Conservation (phyloP, 2,329 filamentous ascomycete species). For the Alternaria rosae region DNA sequence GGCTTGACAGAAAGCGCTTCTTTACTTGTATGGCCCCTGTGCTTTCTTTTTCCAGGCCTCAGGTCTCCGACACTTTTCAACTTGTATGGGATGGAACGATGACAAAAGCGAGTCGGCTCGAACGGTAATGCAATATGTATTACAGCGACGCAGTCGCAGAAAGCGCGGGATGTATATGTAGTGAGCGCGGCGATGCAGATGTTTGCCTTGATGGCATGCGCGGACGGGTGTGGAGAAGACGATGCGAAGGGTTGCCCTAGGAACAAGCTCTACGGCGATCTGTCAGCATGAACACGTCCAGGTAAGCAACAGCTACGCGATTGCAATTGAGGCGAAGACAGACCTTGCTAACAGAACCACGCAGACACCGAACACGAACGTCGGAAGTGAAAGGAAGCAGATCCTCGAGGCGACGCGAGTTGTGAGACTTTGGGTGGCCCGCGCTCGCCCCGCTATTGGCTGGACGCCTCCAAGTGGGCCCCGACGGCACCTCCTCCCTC, state of each 20-base stretch:
- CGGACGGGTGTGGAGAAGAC: constrained; percentile 9
- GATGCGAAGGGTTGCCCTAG: constrained; percentile 33
- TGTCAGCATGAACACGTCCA: constrained; percentile 21
- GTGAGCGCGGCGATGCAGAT: constrained; percentile 22
- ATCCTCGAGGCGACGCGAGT: constrained; percentile 24
- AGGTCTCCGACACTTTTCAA: not conserved
- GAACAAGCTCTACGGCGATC: constrained; percentile 26
- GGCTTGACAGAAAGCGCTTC: not conserved
- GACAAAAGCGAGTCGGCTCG: not conserved
- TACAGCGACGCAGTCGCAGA: constrained; percentile 1
- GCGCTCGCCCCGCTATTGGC: constrained; percentile 16
- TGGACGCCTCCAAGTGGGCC: not conserved
- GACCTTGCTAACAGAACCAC: constrained; percentile 20
- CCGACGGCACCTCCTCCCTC: not conserved
- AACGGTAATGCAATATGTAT: constrained; percentile 4
- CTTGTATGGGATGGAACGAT: not conserved
- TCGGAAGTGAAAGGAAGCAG: constrained; percentile 21
- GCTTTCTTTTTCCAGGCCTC: not conserved
- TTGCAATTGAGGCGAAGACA: constrained; percentile 14
- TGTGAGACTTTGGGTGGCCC: constrained; percentile 28
- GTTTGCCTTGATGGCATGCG: constrained; percentile 24
- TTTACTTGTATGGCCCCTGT: not conserved
- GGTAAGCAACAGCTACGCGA: constrained; percentile 4
- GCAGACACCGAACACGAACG: constrained; percentile 16
- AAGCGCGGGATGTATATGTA: not conserved